A percentile compares a stretch with the other conserved stretches of the same genome.
phyloP scores from a whole-genome alignment of 1,284 basidiomycete genomes.

The Pyrrhoderma lamaoense region DNA sequence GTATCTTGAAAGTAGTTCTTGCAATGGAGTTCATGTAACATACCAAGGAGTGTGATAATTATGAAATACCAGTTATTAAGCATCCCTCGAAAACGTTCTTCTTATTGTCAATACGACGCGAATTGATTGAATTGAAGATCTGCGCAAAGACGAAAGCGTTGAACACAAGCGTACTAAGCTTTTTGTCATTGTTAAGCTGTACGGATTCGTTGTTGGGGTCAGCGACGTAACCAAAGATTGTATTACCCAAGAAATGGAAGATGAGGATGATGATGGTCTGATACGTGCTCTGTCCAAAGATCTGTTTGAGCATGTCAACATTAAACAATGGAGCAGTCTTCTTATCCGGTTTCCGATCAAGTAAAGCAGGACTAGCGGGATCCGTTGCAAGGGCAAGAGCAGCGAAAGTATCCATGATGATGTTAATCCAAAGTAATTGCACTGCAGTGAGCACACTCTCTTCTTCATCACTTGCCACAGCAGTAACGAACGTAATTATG shows the following conservation, averaged over 20 bases:
- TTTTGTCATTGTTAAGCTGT: conserved; percentile 36
- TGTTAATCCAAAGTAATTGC: conserved; percentile 95
- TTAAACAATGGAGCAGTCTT: conserved; percentile 86
- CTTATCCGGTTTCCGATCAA: conserved; percentile 88
- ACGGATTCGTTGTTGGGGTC: conserved; percentile 28
- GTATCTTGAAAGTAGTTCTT: conserved; percentile 2
- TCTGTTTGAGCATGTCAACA: conserved; percentile 93
- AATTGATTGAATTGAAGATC: conserved; percentile 93
- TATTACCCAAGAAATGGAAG: conserved; percentile 80
- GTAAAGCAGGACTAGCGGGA: conserved; percentile 74
- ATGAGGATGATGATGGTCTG: conserved; percentile 81
- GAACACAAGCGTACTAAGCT: conserved; percentile 87
- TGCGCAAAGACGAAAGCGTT: conserved; percentile 97
- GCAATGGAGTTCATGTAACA: conserved; percentile 18
- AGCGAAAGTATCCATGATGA: conserved; percentile 98
- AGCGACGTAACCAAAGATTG: conserved; percentile 59
- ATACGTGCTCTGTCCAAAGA: conserved; percentile 83
- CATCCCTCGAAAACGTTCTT: conserved; percentile 90
- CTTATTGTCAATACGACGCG: conserved; percentile 75
- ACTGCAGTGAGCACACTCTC: conserved; percentile 88
- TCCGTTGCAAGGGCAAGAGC: conserved; percentile 96
- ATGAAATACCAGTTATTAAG: conserved; percentile 82
- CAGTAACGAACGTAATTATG: conserved; percentile 87
- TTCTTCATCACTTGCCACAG: conserved; percentile 74
- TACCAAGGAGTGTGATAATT: conserved; percentile 78